phyloP scores from a whole-genome alignment of 2,329 filamentous ascomycete genomes.

The Xylariaceae sp. region DNA sequence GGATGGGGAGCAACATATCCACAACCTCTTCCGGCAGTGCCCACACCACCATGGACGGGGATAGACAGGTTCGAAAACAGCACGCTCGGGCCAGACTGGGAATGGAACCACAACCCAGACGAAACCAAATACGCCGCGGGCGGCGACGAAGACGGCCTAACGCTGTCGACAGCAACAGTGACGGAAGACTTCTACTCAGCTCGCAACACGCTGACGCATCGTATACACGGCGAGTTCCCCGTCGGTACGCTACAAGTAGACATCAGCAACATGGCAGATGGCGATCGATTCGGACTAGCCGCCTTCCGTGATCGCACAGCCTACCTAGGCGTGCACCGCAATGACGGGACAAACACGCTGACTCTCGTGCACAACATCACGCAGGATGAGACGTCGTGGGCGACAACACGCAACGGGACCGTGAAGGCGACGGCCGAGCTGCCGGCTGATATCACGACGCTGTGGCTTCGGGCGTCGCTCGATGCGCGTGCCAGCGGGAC shows the following conservation, averaged over 20 bases:
- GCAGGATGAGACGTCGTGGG: slow-evolving; percentile 33
- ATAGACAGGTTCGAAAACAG: slow-evolving; percentile 42
- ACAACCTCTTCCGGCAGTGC: slow-evolving; percentile 30
- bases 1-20: slow-evolving; percentile 45
- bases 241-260: slow-evolving; percentile 47
- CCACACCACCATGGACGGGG: slow-evolving; percentile 30
- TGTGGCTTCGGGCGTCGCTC: slow-evolving; percentile 35
- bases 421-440: slow-evolving; percentile 30
- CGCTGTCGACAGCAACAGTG: slow-evolving; percentile 44
- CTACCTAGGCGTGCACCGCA: slow-evolving; percentile 46
- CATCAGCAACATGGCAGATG: slow-evolving; percentile 42
- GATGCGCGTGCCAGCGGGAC: slow-evolving; percentile 32
- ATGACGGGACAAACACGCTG: slow-evolving; percentile 28
- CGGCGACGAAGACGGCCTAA: slow-evolving; percentile 35
- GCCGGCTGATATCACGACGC: slow-evolving; percentile 20
- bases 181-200: slow-evolving; percentile 46
- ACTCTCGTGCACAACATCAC: slow-evolving; percentile 36
- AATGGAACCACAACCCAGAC: slow-evolving; percentile 60
- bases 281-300: slow-evolving; percentile 48
- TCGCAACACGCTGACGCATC: slow-evolving; percentile 43
- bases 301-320: slow-evolving; percentile 48
- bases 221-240: slow-evolving; percentile 40
- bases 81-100: slow-evolving; percentile 43
- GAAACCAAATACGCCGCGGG: slow-evolving; percentile 39
- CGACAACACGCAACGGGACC: slow-evolving; percentile 26